Conservation (phyloP, 129 eudicot genomes). For the Sambucus nigra region DNA sequence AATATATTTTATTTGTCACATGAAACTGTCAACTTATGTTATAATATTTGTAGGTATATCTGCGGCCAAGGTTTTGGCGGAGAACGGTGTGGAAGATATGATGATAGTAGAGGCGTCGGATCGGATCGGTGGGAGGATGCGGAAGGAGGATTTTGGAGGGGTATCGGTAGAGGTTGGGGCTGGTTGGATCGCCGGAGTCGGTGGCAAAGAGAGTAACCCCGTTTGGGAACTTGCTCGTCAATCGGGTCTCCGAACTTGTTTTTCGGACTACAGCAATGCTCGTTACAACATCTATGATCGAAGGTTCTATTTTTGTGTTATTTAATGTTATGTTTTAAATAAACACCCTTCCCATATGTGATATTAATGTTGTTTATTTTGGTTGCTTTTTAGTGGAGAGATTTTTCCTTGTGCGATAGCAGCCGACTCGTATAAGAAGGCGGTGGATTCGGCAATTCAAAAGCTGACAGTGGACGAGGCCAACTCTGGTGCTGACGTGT, state of each 20-base stretch:
- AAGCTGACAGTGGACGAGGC: slow-evolving; percentile 42
- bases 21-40: too few species aligned
- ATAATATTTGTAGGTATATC: slow-evolving; percentile 42
- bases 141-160: slow-evolving; percentile 54
- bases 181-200: slow-evolving; percentile 98
- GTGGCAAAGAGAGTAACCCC: slow-evolving; percentile 63
- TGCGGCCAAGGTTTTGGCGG: slow-evolving; percentile 66
- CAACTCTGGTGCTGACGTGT: slow-evolving; percentile 19
- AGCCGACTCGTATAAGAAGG: slow-evolving; percentile 67
- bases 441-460: slow-evolving; percentile 78
- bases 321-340: too few species aligned
- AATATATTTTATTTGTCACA: neutral
- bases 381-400: slow-evolving; percentile 49
- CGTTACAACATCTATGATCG: slow-evolving; percentile 79
- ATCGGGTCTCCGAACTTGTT: slow-evolving; percentile 60
- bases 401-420: slow-evolving; percentile 80
- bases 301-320: slow-evolving; percentile 18
- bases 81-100: slow-evolving; percentile 71
- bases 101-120: slow-evolving; percentile 81
- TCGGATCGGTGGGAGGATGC: slow-evolving; percentile 64
- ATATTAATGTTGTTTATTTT: too few species aligned
- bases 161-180: slow-evolving; percentile 92
- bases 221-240: slow-evolving; percentile 68
- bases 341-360: too few species aligned
- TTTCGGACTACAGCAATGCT: slow-evolving; percentile 85